Evolutionary conservation across 1,139 yeast genomes (phyloP), one percentile per base, ranked within the genome.

Genomic region (Tardiomyces blankii): DNA sequence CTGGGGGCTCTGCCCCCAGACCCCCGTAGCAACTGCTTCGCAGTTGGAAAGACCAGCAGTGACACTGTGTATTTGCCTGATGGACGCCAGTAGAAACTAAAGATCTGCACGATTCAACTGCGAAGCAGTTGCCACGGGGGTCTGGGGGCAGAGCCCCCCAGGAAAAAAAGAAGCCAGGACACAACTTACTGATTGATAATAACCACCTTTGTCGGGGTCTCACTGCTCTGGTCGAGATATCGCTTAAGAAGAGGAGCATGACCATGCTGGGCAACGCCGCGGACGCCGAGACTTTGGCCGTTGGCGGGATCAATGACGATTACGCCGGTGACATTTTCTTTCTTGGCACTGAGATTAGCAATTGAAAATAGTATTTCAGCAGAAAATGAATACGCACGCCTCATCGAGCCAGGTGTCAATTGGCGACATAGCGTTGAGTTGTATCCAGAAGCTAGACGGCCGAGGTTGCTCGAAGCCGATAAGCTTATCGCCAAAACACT

Each of bases 211-310:
- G 35, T 30, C 5, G 35, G 16, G 11, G 35, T 5, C 11, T 30
- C 35, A 30, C 16, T 13, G 16, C 16, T 30, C 4, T 9, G 5
- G 35, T 30, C 35, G 5, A 30, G n/a, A 9, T 13, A 30, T 3
- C 35, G 11, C 18, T 51, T 56, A 25, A 58, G 46, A 38, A 51
- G 48, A 3, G 61, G 59, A 4, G 58, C 60, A 44, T 60, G 62
- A 2, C 49, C 51, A 42, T 58, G 53, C 38, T 47, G 38, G n/a
- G 63, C 63, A 8, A 49, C 51, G 2, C 63, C 63, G 8, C 58
- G 50, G 4, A 49, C 43, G 11, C 63, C 63, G n/a, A 60, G 42
- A 44, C 61, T 54, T 28, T 59, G 51, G 2, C 63, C 63, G 1
- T 52, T 51, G 14, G 38, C 38, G 18, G 43, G 25, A 44, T 60